phyloP scores from a whole-genome alignment of 208 protist species.

The Porcisia deanei region DNA sequence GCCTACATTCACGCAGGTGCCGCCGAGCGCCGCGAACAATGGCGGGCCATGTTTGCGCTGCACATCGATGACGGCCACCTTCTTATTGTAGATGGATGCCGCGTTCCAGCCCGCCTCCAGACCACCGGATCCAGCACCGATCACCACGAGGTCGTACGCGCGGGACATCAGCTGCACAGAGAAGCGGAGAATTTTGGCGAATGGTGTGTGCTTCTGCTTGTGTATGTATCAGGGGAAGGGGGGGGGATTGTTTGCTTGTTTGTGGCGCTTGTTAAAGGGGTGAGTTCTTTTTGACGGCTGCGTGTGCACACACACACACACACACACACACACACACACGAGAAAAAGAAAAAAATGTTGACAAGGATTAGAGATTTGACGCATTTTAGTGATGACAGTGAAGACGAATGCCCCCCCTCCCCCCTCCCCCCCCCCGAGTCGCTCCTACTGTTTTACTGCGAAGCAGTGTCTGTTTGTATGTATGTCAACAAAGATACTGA shows the following conservation, averaged over 20 bases:
- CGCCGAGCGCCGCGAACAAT: slow-evolving; percentile 76
- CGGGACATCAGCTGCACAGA: slow-evolving; percentile 51
- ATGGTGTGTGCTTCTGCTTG: background rate
- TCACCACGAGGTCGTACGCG: slow-evolving; percentile 88
- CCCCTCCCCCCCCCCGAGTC: too few species aligned
- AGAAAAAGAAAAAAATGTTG: too few species aligned
- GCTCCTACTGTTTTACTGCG: too few species aligned
- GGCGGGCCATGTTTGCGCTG: slow-evolving; percentile 81
- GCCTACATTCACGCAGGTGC: slow-evolving; percentile 89
- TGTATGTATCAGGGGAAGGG: background rate
- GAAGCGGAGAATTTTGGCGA: slow-evolving; percentile 56
- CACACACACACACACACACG: too few species aligned
- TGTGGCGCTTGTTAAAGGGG: background rate
- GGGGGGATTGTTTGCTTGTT: too few species aligned
- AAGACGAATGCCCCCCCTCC: too few species aligned
- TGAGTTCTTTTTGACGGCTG: background rate
- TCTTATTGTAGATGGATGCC: slow-evolving; percentile 81
- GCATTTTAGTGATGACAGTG: too few species aligned
- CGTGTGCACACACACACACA: too few species aligned
- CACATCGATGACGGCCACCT: slow-evolving; percentile 87
- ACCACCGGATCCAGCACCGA: slow-evolving; percentile 88
- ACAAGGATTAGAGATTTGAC: too few species aligned
- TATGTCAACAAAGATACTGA: too few species aligned
- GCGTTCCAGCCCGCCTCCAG: slow-evolving; percentile 89
- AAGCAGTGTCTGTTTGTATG: too few species aligned